Evolutionary conservation across 495 filamentous ascomycete species (phyloP), one percentile per base, ranked within the genome.

Genomic region (Aspergillus affinis): DNA sequence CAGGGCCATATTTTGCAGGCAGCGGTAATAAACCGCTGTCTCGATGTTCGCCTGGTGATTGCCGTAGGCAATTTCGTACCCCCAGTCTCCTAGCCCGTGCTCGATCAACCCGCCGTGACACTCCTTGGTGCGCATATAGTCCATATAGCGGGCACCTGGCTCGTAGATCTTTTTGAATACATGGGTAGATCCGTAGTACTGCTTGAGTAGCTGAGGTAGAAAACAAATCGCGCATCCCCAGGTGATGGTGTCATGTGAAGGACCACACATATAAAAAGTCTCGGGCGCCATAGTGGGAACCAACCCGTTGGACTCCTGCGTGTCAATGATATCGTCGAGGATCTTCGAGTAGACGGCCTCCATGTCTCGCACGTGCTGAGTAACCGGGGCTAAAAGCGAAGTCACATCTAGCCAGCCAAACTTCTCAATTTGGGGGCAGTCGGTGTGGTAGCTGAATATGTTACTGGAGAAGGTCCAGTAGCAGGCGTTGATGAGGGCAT

Each of bases 381-480:
- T 71, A 0, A 66, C 69, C 1, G 69, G 69, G 41, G 66, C 66
- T 4, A 71, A 66, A 2, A 71, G 55, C 21, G 65, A 65, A 0
- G 69, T 71, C 21, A 71, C 69, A 48, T 71, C 69, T 9, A 71
- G 56, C 69, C 69, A 71, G n/a, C 69, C 69, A 30, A 71, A 71
- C 29, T 71, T 71, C 55, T 71, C 69, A 41, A 71, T 71, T 52
- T 71, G 69, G 12, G 69, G 69, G 51, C 69, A 71, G 54, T 71
- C 66, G 20, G 69, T 71, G 52, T 71, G 69, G 49, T 71, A 71
- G 32, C 69, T 71, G 57, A 71, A 71, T 5, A 71, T 53, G 48
- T 71, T 71, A n/a, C 64, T 67, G 29, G 51, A 59, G 54, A 71
- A 71, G 0, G 62, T 59, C 69, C 69, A 71, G 50, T 64, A 67